Percentiles rank a stretch among this genome's conserved stretches.
Conservation (phyloP, 140 eudicot genomes). For the Stevia rebaudiana region DNA sequence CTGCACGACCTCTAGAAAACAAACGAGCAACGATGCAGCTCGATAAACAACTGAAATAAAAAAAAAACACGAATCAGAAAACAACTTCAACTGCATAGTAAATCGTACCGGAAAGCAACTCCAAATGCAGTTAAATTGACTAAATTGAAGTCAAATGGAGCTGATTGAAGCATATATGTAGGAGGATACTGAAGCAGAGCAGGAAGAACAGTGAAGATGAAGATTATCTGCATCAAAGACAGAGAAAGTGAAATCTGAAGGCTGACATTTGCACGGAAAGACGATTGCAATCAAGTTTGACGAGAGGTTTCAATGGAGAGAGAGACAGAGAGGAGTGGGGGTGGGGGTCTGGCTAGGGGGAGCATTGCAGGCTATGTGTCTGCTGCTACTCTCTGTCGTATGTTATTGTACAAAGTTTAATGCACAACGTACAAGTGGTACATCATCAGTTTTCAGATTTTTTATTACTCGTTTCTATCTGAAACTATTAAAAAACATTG, state of each 20-base stretch:
- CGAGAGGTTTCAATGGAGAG: slow-evolving; percentile 39
- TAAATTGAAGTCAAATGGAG: slow-evolving; percentile 20
- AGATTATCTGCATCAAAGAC: slow-evolving; percentile 27
- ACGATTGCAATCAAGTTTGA: slow-evolving; percentile 15
- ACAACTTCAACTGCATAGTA: slow-evolving; percentile 9
- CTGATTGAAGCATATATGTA: neutral
- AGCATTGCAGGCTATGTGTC: slow-evolving; percentile 33
- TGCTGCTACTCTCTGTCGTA: slow-evolving; percentile 35
- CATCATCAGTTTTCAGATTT: slow-evolving; percentile 11
- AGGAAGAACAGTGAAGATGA: slow-evolving; percentile 18
- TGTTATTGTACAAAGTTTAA: slow-evolving; percentile 7
- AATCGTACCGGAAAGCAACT: slow-evolving; percentile 1
- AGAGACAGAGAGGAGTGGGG: slow-evolving; percentile 11
- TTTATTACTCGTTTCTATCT: slow-evolving; percentile 13
- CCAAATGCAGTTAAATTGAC: slow-evolving; percentile 4
- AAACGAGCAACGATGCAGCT: slow-evolving; percentile 5
- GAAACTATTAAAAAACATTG: neutral
- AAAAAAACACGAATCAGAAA: neutral
- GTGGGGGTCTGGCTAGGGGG: slow-evolving; percentile 6
- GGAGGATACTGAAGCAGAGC: slow-evolving; percentile 9
- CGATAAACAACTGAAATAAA: neutral
- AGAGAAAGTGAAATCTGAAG: slow-evolving; percentile 33
- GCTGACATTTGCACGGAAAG: slow-evolving; percentile 36
- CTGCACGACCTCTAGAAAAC: slow-evolving; percentile 1
- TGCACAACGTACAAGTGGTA: slow-evolving; percentile 13